These are phyloP conservation scores for Blastocystis hominis DNA, from an alignment of 352 stramenopile genomes.

Conservation along the genomic window DNA sequence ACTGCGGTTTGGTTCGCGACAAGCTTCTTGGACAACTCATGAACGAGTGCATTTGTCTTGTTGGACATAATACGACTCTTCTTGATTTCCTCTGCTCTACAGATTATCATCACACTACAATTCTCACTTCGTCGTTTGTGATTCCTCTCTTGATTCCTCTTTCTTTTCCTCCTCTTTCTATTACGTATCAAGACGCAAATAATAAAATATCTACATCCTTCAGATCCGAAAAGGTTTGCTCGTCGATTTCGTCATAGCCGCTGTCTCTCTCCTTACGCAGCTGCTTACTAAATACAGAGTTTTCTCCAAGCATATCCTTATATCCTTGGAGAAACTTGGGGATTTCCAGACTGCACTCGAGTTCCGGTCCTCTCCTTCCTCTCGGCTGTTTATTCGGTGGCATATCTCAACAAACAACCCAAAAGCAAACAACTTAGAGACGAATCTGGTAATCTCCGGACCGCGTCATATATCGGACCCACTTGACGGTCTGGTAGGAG, in stretches of 20 bases:
- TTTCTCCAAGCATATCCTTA: neutral
- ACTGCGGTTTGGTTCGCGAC: no score
- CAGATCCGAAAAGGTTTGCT: neutral
- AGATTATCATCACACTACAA: neutral
- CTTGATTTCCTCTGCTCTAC: neutral
- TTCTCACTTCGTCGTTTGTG: neutral
- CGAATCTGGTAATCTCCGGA: neutral
- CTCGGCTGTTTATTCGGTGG: neutral
- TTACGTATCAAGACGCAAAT: neutral
- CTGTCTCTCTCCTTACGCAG: neutral
- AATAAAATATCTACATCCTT: neutral
- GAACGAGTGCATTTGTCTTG: neutral
- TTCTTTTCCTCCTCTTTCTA: neutral
- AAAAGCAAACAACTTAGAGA: slow-evolving; percentile 49
- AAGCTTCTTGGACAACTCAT: neutral
- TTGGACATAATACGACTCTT: neutral
- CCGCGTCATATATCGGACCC: no score
- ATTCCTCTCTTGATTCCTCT: neutral
- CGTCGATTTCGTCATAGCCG: neutral
- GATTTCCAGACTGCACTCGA: neutral
- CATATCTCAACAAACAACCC: neutral
- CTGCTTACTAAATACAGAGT: neutral
- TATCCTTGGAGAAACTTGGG: neutral
- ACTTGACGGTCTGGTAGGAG: no score
- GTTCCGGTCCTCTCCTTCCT: neutral